These are phyloP conservation scores for Podospora pseudocomata DNA, from an alignment of 495 filamentous ascomycete species.

Conservation along the genomic window DNA sequence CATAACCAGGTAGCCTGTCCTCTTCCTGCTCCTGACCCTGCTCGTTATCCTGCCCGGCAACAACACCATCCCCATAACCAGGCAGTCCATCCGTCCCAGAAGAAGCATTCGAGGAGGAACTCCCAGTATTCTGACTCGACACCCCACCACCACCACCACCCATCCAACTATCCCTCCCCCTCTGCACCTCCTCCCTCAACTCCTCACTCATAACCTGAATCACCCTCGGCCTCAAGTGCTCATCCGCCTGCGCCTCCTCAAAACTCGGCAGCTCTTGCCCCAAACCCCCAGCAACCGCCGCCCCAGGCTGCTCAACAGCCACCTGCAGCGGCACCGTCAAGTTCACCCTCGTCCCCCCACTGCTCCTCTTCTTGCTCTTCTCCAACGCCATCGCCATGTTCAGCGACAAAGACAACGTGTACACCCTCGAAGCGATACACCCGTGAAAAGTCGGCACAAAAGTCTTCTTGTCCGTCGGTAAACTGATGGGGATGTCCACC, in stretches of 20 bases:
- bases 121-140: conserved; percentile 18
- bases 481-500: conserved; percentile 67
- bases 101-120: too few species aligned
- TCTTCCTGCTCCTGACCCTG: not conserved
- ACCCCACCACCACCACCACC: conserved; percentile 12
- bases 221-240: conserved; percentile 46
- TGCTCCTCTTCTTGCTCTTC: conserved; percentile 27
- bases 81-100: conserved; percentile 15
- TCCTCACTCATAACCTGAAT: conserved; percentile 23
- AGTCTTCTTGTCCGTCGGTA: conserved; percentile 62
- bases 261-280: conserved; percentile 35
- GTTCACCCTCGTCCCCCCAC: conserved; percentile 53
- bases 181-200: conserved; percentile 11
- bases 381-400: conserved; percentile 45
- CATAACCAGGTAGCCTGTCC: conserved; percentile 33
- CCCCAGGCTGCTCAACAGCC: conserved; percentile 36
- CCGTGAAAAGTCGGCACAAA: conserved; percentile 87
- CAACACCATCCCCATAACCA: not conserved
- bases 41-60: not conserved
- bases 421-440: conserved; percentile 77
- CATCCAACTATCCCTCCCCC: not conserved
- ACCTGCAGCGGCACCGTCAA: conserved; percentile 79
- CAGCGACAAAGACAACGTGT: conserved; percentile 66
- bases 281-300: not conserved
- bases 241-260: conserved; percentile 44